These are phyloP conservation scores for Leishmania aethiopica DNA, from an alignment of 208 protist genomes.

Conservation along the genomic window DNA sequence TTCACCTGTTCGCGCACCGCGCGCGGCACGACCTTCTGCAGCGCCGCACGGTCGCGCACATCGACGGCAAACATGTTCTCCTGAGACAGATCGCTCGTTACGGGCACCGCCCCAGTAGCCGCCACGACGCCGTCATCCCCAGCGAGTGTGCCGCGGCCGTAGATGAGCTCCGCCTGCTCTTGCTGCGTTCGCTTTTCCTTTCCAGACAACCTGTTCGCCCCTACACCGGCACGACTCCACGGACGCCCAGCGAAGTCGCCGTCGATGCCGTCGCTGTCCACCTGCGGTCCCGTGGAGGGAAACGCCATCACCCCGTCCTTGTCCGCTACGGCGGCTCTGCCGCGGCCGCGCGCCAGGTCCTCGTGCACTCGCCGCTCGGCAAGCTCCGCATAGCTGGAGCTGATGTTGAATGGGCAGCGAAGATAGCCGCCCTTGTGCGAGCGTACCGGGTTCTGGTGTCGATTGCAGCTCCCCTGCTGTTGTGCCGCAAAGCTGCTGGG, in stretches of 20 bases:
- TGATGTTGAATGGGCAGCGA: conserved; percentile 71
- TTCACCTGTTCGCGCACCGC: conserved; percentile 35
- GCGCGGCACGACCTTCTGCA: conserved; percentile 58
- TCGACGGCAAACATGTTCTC: conserved; percentile 42
- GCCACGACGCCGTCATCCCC: conserved; percentile 10
- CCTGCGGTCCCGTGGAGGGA: background rate
- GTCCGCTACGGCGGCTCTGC: conserved; percentile 7
- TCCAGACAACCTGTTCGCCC: conserved; percentile 40
- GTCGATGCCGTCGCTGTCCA: conserved; percentile 25
- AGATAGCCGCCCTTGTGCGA: conserved; percentile 73
- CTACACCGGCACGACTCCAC: conserved; percentile 75
- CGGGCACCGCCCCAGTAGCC: background rate
- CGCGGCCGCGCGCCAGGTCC: conserved; percentile 11
- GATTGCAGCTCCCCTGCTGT: conserved; percentile 19
- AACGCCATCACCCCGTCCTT: conserved; percentile 21
- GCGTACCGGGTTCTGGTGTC: conserved; percentile 44
- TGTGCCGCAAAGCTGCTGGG: conserved; percentile 26
- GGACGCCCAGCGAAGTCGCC: conserved; percentile 36
- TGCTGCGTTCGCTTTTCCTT: conserved; percentile 69
- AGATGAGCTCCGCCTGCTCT: conserved; percentile 62
- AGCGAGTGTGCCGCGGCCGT: conserved; percentile 37
- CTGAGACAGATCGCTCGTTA: background rate
- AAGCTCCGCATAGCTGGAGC: conserved; percentile 41
- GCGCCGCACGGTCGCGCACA: conserved; percentile 39
- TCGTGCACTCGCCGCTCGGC: conserved; percentile 51